Evolutionary conservation across 2,329 filamentous ascomycete genomes (phyloP).

Genomic region (Fusarium agapanthi): DNA sequence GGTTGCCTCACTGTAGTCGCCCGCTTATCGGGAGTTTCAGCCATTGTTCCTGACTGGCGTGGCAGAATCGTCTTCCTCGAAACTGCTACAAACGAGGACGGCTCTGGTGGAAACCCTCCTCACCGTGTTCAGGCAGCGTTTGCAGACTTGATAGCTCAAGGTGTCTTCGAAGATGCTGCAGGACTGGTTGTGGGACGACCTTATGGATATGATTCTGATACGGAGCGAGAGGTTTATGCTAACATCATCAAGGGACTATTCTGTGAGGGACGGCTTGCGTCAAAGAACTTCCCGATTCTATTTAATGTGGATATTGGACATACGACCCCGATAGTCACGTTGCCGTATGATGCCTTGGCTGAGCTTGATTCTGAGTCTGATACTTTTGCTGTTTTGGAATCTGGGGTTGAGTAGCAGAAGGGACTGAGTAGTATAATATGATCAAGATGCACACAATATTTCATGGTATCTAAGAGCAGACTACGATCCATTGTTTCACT

Average conservation of each 20-base stretch:
- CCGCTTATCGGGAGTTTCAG: slow-evolving; percentile 47
- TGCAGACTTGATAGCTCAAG: slow-evolving; percentile 53
- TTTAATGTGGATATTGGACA: slow-evolving; percentile 55
- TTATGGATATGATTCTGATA: slow-evolving; percentile 50
- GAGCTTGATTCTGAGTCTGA: slow-evolving; percentile 51
- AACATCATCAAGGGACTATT: slow-evolving; percentile 45
- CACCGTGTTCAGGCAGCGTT: slow-evolving; percentile 46
- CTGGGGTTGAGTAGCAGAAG: slow-evolving; percentile 18
- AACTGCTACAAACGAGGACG: slow-evolving; percentile 48
- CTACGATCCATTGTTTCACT: neutral
- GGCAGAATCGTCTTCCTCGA: slow-evolving; percentile 53
- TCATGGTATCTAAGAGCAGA: neutral
- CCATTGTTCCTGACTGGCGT: slow-evolving; percentile 49
- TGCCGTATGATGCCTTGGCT: slow-evolving; percentile 51
- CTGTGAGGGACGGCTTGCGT: slow-evolving; percentile 47
- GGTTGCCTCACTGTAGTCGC: slow-evolving; percentile 53
- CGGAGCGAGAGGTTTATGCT: slow-evolving; percentile 42
- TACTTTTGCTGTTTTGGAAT: slow-evolving; percentile 46
- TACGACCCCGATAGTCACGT: slow-evolving; percentile 52
- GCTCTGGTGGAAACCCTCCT: slow-evolving; percentile 28
- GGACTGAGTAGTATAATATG: rapidly evolving
- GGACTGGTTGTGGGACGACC: slow-evolving; percentile 54
- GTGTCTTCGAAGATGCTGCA: slow-evolving; percentile 52
- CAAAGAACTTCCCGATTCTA: slow-evolving; percentile 51
- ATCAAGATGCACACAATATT: rapidly evolving